Evolutionary conservation across 352 stramenopile species (phyloP).

Genomic region (Globisporangium cederbergense): DNA sequence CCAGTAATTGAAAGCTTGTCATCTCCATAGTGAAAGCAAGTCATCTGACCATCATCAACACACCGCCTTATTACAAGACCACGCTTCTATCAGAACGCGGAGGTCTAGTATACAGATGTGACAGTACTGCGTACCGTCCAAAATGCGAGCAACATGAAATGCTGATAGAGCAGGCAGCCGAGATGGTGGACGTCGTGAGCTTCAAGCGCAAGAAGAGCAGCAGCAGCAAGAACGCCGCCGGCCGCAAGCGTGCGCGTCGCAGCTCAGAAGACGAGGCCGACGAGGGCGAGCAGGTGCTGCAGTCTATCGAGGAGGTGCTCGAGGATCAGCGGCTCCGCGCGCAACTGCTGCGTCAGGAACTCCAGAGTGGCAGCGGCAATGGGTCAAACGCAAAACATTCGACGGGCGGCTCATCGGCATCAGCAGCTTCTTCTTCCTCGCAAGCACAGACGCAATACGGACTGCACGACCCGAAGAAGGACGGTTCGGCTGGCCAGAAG

Average conservation of each 20-base stretch:
- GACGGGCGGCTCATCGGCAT: neutral
- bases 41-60: neutral
- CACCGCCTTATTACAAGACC: neutral
- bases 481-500: constrained; percentile 65
- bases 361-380: constrained; percentile 15
- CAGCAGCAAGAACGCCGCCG: neutral
- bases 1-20: too few species aligned
- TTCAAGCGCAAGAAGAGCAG: constrained; percentile 68
- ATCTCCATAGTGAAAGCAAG: too few species aligned
- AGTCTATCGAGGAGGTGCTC: constrained; percentile 59
- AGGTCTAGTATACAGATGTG: neutral
- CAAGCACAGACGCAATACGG: constrained; percentile 35
- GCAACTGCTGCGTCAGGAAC: constrained; percentile 36
- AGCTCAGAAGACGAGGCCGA: constrained; percentile 21
- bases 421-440: neutral
- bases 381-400: neutral
- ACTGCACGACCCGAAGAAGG: constrained; percentile 73
- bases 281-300: constrained; percentile 31
- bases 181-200: constrained; percentile 28
- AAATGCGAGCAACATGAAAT: neutral
- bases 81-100: neutral
- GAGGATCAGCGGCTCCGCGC: constrained; percentile 67
- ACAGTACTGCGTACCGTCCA: neutral
- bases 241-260: constrained; percentile 40
- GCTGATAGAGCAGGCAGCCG: neutral